Evolutionary conservation across 345 rosid genomes (phyloP).

Genomic region (Dipteronia dyeriana): DNA sequence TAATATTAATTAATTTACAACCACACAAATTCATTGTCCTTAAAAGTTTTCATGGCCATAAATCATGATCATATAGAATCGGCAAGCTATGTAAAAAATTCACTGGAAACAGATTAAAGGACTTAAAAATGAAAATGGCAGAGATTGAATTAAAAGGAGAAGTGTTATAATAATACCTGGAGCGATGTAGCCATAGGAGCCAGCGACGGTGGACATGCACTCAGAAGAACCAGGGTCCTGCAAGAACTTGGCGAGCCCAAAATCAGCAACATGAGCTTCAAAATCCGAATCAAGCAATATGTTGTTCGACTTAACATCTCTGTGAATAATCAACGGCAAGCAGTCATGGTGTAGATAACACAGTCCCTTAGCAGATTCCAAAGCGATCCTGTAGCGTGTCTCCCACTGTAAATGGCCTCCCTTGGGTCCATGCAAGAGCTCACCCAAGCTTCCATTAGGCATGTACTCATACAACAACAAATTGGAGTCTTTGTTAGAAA

Average conservation of each 20-base stretch:
- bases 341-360: slow-evolving; percentile 96
- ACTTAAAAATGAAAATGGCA: neutral
- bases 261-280: slow-evolving; percentile 94
- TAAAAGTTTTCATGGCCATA: too few species aligned
- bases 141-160: neutral
- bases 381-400: slow-evolving; percentile 62
- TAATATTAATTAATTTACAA: too few species aligned
- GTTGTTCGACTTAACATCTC: slow-evolving; percentile 91
- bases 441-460: slow-evolving; percentile 93
- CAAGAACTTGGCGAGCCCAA: slow-evolving; percentile 93
- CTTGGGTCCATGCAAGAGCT: slow-evolving; percentile 77
- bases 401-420: slow-evolving; percentile 92
- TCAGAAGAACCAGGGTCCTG: slow-evolving; percentile 78
- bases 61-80: too few species aligned
- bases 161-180: slow-evolving; percentile 51
- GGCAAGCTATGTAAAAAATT: too few species aligned
- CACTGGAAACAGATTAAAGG: too few species aligned
- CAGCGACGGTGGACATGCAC: slow-evolving; percentile 89
- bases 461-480: slow-evolving; percentile 78
- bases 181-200: slow-evolving; percentile 94
- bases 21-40: too few species aligned
- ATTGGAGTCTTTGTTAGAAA: slow-evolving; percentile 87
- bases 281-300: slow-evolving; percentile 75
- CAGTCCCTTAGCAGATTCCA: slow-evolving; percentile 80
- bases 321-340: slow-evolving; percentile 82